These are phyloP conservation scores for Cladosporium sp. DNA, from an alignment of 2,329 filamentous ascomycete species.

Conservation along the genomic window DNA sequence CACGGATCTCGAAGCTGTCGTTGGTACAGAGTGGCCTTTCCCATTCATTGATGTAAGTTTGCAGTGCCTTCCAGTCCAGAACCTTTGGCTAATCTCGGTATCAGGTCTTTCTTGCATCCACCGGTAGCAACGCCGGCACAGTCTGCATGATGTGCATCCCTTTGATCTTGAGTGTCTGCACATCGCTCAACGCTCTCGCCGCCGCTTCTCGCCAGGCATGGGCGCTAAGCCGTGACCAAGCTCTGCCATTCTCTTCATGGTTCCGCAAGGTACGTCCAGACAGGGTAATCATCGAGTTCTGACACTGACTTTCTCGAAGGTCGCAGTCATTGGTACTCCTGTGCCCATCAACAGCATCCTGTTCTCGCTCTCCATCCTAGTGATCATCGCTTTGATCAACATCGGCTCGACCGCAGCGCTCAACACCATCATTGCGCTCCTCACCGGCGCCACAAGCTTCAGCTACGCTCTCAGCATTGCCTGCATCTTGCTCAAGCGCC, in stretches of 20 bases:
- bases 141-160: slow-evolving; percentile 8
- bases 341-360: slow-evolving; percentile 24
- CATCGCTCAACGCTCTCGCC: slow-evolving; percentile 10
- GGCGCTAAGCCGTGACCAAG: slow-evolving; percentile 8
- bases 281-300: background rate
- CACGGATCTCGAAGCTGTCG: slow-evolving; percentile 9
- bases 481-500: slow-evolving; percentile 16
- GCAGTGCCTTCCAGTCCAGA: background rate
- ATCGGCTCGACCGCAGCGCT: slow-evolving; percentile 29
- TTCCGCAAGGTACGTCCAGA: slow-evolving; percentile 8
- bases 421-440: slow-evolving; percentile 37
- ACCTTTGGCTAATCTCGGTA: background rate
- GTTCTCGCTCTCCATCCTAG: slow-evolving; percentile 20
- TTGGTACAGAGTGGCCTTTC: background rate
- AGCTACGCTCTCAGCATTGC: slow-evolving; percentile 33
- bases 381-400: slow-evolving; percentile 25
- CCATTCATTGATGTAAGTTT: slow-evolving; percentile 12
- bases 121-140: slow-evolving; percentile 5
- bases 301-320: background rate
- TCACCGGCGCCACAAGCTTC: slow-evolving; percentile 34
- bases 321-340: slow-evolving; percentile 3
- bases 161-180: slow-evolving; percentile 10
- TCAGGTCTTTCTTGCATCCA: slow-evolving; percentile 10
- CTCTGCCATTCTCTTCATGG: slow-evolving; percentile 10
- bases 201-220: slow-evolving; percentile 11